Evolutionary conservation across 768 basidiomycete genomes (phyloP).

Genomic region (Omphalotus guepiniiformis): DNA sequence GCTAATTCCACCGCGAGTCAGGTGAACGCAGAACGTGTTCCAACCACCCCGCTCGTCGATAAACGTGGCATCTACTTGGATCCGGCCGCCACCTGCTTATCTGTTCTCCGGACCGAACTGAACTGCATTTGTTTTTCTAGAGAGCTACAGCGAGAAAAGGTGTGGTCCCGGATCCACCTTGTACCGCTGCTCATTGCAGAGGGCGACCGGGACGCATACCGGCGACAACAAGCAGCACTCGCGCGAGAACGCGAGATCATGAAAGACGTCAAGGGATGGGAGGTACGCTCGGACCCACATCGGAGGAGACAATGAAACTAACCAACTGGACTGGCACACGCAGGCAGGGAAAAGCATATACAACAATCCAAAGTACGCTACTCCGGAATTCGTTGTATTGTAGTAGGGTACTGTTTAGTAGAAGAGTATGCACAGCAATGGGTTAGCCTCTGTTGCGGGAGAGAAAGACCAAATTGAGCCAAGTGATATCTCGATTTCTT

Average conservation of each 20-base stretch:
- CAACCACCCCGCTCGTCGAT: constrained; percentile 52
- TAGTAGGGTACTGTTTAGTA: constrained; percentile 10
- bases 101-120: constrained; percentile 41
- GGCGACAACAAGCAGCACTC: constrained; percentile 72
- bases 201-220: constrained; percentile 85
- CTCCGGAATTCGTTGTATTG: constrained; percentile 33
- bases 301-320: constrained; percentile 7
- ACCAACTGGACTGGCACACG: constrained; percentile 11
- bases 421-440: not conserved
- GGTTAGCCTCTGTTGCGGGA: constrained; percentile 3
- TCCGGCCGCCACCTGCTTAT: constrained; percentile 56
- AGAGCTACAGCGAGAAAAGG: constrained; percentile 89
- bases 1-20: constrained; percentile 36
- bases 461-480: not conserved
- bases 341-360: constrained; percentile 88
- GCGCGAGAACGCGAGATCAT: constrained; percentile 86
- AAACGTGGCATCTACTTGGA: constrained; percentile 65
- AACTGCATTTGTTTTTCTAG: constrained; percentile 47
- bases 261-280: constrained; percentile 92
- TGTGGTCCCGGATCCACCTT: constrained; percentile 94
- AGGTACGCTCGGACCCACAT: constrained; percentile 45
- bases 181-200: constrained; percentile 91
- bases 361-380: constrained; percentile 68
- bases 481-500: not conserved
- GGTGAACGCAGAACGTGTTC: constrained; percentile 69